Conservation (phyloP, 1,139 yeast species). For the Geotrichum macrosporum region DNA sequence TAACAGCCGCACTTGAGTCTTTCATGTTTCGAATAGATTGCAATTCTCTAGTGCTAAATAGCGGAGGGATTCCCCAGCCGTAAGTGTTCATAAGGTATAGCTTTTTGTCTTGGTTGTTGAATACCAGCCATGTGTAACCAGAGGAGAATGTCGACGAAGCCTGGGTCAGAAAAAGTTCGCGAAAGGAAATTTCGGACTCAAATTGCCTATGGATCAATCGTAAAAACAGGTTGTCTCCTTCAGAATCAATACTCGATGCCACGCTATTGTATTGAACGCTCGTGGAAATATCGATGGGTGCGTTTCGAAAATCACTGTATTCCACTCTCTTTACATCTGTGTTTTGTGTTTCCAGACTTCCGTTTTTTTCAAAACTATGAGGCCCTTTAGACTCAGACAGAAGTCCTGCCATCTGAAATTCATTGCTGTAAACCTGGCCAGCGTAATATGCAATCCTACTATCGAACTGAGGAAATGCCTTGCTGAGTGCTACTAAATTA, state of each 20-base stretch:
- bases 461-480: constrained; percentile 11
- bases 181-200: constrained; percentile 49
- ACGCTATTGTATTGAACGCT: constrained; percentile 11
- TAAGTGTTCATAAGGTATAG: constrained; percentile 64
- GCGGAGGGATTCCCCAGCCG: constrained; percentile 89
- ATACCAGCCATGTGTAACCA: constrained; percentile 88
- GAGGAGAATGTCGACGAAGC: constrained; percentile 64
- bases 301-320: constrained; percentile 9
- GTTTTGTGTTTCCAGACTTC: constrained; percentile 6
- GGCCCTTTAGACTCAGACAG: constrained; percentile 39
- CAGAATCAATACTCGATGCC: constrained; percentile 3
- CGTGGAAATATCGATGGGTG: constrained; percentile 10
- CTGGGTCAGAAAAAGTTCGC: constrained; percentile 51
- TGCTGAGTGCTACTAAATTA: constrained; percentile 10
- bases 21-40: constrained; percentile 4
- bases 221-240: constrained; percentile 5
- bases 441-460: constrained; percentile 61
- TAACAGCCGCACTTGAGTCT: background rate
- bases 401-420: constrained; percentile 61
- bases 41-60: constrained; percentile 52
- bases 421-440: constrained; percentile 88
- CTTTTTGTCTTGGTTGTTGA: constrained; percentile 45
- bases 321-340: constrained; percentile 25
- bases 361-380: constrained; percentile 36
- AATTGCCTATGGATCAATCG: constrained; percentile 30